Evolutionary conservation across 2,329 filamentous ascomycete species (phyloP).

Genomic region (Neopestalotiopsis sp.): DNA sequence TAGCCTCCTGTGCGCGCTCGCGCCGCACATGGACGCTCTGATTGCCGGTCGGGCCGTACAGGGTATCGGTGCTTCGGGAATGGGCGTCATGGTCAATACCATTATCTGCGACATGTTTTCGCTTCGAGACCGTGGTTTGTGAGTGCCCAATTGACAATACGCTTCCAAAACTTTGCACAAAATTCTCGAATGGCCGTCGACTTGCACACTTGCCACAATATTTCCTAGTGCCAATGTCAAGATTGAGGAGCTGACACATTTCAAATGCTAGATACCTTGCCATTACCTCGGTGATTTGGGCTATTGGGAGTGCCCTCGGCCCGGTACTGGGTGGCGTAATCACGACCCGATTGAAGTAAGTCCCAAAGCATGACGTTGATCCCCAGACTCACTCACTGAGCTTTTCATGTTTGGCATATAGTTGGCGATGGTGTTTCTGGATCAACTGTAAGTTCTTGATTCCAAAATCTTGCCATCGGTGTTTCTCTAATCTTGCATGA

Average conservation of each 20-base stretch:
- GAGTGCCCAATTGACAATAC: too few relatives aligned
- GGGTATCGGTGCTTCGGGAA: constrained; percentile 56
- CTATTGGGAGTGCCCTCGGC: constrained; percentile 67
- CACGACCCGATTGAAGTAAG: constrained; percentile 42
- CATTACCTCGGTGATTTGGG: constrained; percentile 70
- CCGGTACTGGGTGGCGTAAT: constrained; percentile 71
- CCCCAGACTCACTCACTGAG: background rate
- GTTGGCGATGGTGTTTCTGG: constrained; percentile 63
- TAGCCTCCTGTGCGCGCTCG: constrained; percentile 53
- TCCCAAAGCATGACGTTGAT: background rate
- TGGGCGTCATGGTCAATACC: constrained; percentile 58
- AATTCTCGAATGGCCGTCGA: too few relatives aligned
- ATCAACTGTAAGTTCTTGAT: constrained; percentile 50
- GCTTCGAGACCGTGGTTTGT: constrained; percentile 45
- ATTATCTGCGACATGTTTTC: constrained; percentile 60
- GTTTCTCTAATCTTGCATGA: background rate
- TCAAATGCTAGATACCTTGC: constrained; percentile 54
- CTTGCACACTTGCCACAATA: too few relatives aligned
- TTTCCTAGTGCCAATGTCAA: too few relatives aligned
- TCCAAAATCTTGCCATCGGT: background rate
- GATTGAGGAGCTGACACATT: too few relatives aligned
- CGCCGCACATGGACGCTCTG: constrained; percentile 50
- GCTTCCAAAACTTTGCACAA: too few relatives aligned
- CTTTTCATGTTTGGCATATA: constrained; percentile 60
- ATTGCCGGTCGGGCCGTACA: constrained; percentile 54